Evolutionary conservation across 2,329 filamentous ascomycete genomes (phyloP).

Genomic region (Cordyceps pruinosa): DNA sequence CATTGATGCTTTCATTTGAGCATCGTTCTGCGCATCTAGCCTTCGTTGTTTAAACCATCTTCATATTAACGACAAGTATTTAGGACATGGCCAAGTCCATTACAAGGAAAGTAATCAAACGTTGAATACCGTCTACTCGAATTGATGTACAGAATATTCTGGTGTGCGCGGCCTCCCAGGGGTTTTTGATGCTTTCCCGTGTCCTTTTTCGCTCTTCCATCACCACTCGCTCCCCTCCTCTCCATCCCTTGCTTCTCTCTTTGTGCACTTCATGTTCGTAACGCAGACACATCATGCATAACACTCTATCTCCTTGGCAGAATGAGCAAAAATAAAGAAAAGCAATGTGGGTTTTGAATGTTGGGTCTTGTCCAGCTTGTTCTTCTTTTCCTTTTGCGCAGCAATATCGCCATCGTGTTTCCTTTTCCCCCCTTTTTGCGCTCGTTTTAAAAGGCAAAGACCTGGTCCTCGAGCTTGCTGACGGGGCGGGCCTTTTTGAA

Average conservation of each 20-base stretch:
- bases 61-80: neutral
- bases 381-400: neutral
- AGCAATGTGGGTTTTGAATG: too few species aligned
- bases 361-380: too few species aligned
- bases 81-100: neutral
- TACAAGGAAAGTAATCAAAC: neutral
- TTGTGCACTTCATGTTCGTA: neutral
- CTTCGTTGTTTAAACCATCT: too few species aligned
- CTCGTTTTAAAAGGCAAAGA: conserved; percentile 86
- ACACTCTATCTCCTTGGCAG: too few species aligned
- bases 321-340: too few species aligned
- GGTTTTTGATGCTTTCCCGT: neutral
- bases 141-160: neutral
- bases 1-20: neutral
- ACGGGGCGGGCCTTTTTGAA: conserved; percentile 90
- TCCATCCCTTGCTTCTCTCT: neutral
- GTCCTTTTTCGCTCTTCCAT: neutral
- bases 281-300: neutral
- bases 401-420: neutral
- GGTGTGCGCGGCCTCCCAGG: neutral
- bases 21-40: too few species aligned
- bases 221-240: neutral
- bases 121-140: neutral
- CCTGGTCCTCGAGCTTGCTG: conserved; percentile 96
- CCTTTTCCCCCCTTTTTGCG: neutral